Evolutionary conservation across 2,329 filamentous ascomycete species (phyloP), one percentile per base, ranked within the genome.

Genomic region (Penicillium fuscoglaucum): DNA sequence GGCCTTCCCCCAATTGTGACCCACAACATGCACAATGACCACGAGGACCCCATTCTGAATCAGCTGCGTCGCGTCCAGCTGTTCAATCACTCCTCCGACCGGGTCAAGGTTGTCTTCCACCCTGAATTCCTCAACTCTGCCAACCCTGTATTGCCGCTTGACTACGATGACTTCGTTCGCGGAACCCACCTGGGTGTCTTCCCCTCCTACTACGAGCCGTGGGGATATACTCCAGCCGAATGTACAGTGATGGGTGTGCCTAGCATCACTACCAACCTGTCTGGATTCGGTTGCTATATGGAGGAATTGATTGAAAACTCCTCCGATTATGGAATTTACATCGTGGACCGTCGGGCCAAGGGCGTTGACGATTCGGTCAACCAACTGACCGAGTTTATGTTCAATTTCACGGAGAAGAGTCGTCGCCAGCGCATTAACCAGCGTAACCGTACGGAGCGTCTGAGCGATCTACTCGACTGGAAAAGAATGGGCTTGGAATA

Each of bases 401-500:
- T 88, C 72, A 91, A 98, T 47, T 99, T 97, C 73, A 89, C 90
- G 61, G 84, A 84, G 72, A 99, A 99, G 86, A 96, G 90, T 76
- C 90, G 92, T 58, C 87, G 95, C 61, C 95, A 99, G 78, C 90
- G 95, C 51, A 99, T 99, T 83, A 99, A 99, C 83, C 95, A 98
- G 80, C 87, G 95, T 50, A 99, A 99, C 78, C 87, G 95, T 55
- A 99, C 95, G 0, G 95, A 99, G 81, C 87, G 95, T 48, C 81
- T 99, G 55, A 96, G 92, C 71, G 95, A 99, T 74, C 82, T 99
- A 60, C 83, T 99, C 41, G 95, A 99, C 79, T 99, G 95, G 95
- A 98, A 98, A 84, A 86, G 95, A 50, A 99, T 99, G 95, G 95
- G 95, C 24, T 89, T 98, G 88, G 95, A 99, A 78, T 99, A 99